A percentile compares a stretch with the other conserved stretches of the same genome.
phyloP scores from a whole-genome alignment of 2,329 filamentous ascomycete genomes.

The Claviceps sp. region DNA sequence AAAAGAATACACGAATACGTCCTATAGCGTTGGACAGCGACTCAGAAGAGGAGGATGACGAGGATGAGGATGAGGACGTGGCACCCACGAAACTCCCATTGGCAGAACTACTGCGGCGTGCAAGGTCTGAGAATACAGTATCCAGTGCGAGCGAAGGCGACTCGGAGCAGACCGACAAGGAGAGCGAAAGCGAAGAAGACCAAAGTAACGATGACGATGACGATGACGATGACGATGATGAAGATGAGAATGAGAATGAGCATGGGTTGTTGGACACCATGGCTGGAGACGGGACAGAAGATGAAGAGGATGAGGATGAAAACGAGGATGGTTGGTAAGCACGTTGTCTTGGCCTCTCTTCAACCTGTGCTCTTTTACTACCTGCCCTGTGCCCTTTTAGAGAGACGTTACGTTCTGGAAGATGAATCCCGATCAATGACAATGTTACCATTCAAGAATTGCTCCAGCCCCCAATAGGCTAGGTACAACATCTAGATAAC shows the following conservation, averaged over 20 bases:
- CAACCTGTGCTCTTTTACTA: too few relatives aligned
- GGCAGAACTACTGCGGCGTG: constrained; percentile 11
- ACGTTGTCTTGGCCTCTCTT: not conserved
- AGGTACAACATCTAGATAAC: too few relatives aligned
- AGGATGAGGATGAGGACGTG: constrained; percentile 8
- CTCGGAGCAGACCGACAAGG: constrained; percentile 8
- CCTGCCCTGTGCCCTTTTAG: too few relatives aligned
- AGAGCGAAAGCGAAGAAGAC: constrained; percentile 10
- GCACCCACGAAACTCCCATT: constrained; percentile 10
- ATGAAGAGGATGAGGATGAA: constrained; percentile 13
- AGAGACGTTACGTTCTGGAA: too few relatives aligned
- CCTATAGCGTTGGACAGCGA: constrained; percentile 3
- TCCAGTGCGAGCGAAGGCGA: constrained; percentile 9
- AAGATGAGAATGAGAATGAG: constrained; percentile 7
- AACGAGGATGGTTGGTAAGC: constrained; percentile 7
- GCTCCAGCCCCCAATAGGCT: too few relatives aligned
- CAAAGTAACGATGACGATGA: constrained; percentile 10
- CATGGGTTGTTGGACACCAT: constrained; percentile 18
- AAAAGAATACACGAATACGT: constrained; percentile 2
- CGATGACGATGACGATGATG: constrained; percentile 9
- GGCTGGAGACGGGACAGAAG: constrained; percentile 20
- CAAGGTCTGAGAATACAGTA: constrained; percentile 10
- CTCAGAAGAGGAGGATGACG: constrained; percentile 6
- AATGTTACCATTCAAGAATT: too few relatives aligned
- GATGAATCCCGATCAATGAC: too few relatives aligned